These are phyloP conservation scores for Chalciporus pseudorubinellus DNA, from an alignment of 768 basidiomycete genomes.

Conservation along the genomic window DNA sequence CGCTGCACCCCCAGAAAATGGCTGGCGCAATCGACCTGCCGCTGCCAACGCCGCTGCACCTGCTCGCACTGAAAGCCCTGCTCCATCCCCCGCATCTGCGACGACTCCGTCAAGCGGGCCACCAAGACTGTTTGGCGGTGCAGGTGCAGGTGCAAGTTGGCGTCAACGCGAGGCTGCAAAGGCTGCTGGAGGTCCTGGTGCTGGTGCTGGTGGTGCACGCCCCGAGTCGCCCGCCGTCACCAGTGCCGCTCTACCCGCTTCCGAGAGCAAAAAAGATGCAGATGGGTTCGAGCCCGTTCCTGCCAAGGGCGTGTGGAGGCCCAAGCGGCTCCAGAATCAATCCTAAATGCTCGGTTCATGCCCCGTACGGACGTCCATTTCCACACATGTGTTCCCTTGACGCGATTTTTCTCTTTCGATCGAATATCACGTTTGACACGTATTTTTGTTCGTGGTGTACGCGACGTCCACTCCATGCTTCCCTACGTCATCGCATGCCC, in stretches of 20 bases:
- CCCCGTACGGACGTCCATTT: neutral
- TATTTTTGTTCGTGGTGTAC: neutral
- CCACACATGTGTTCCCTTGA: neutral
- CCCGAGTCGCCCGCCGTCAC: constrained; percentile 11
- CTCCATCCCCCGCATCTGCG: constrained; percentile 29
- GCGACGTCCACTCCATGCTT: too few relatives aligned
- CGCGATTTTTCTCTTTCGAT: constrained; percentile 3
- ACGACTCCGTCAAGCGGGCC: constrained; percentile 21
- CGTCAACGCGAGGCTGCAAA: constrained; percentile 54
- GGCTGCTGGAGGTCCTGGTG: constrained; percentile 31
- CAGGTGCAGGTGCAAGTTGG: constrained; percentile 51
- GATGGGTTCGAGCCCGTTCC: constrained; percentile 72
- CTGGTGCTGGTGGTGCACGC: constrained; percentile 25
- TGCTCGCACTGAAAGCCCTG: constrained; percentile 56
- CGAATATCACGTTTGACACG: constrained; percentile 8
- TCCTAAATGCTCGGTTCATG: neutral
- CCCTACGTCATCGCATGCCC: neutral
- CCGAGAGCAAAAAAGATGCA: constrained; percentile 51
- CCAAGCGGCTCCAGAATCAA: constrained; percentile 16
- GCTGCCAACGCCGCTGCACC: constrained; percentile 34
- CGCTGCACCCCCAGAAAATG: constrained; percentile 22
- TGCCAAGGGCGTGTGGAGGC: constrained; percentile 25
- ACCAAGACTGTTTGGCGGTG: constrained; percentile 36
- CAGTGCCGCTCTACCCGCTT: constrained; percentile 26
- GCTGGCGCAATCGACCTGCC: constrained; percentile 19